Percentiles rank a stretch among this genome's conserved stretches.
Evolutionary conservation across 139 green algal species (phyloP).

Genomic region (Mesotaenium endlicherianum): DNA sequence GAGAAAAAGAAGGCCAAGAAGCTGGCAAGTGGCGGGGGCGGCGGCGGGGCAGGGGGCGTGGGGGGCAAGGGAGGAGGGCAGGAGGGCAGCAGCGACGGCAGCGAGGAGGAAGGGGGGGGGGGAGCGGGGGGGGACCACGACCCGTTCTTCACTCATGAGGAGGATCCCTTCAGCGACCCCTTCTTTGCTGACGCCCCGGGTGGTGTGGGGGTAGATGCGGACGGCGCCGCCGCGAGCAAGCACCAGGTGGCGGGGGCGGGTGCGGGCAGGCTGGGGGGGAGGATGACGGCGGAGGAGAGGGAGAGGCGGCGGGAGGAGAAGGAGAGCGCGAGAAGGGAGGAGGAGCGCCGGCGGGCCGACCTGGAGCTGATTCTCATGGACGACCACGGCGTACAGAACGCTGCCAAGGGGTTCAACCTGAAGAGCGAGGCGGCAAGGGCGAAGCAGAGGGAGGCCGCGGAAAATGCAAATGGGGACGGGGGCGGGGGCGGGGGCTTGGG

Average conservation of each 20-base stretch:
- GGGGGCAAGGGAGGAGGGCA: conserved; percentile 9
- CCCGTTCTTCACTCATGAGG: conserved; percentile 31
- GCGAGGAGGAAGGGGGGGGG: conserved; percentile 12
- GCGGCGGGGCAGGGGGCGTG: conserved; percentile 27
- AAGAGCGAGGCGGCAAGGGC: conserved; percentile 37
- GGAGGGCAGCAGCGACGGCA: conserved; percentile 8
- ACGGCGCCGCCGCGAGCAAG: background rate
- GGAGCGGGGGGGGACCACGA: conserved; percentile 36
- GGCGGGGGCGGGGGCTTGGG: background rate
- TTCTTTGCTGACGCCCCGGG: conserved; percentile 27
- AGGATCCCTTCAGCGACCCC: conserved; percentile 47
- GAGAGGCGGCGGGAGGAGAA: conserved; percentile 40
- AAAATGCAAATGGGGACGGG: conserved; percentile 15
- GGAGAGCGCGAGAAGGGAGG: conserved; percentile 23
- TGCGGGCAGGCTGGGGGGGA: background rate
- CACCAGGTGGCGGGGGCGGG: background rate
- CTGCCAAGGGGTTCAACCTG: conserved; percentile 41
- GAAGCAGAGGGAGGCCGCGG: conserved; percentile 39
- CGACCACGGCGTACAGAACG: conserved; percentile 54
- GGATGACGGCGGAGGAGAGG: conserved; percentile 7
- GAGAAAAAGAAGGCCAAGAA: conserved; percentile 48
- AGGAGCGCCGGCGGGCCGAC: conserved; percentile 64
- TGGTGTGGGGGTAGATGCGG: conserved; percentile 8
- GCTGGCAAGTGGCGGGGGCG: conserved; percentile 34
- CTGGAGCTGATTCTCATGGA: conserved; percentile 94